Evolutionary conservation across 345 rosid genomes (phyloP).

Genomic region (Cardamine chenopodiifolia): DNA sequence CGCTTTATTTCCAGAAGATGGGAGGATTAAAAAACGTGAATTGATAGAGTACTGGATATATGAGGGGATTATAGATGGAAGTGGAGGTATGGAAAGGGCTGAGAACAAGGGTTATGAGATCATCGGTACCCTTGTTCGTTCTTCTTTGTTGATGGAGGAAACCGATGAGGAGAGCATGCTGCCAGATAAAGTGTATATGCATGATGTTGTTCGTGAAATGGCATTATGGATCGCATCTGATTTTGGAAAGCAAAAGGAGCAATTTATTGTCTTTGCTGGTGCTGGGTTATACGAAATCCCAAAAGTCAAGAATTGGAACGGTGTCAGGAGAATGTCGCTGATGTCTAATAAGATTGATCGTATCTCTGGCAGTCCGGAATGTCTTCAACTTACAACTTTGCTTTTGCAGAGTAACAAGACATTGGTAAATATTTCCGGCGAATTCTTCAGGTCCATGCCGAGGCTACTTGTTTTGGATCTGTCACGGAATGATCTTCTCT

Average conservation of each 20-base stretch:
- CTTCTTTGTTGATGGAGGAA: background rate
- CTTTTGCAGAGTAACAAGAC: background rate
- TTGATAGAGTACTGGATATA: background rate
- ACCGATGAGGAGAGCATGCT: too few relatives aligned
- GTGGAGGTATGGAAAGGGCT: background rate
- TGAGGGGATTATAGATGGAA: background rate
- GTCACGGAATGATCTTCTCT: rapidly evolving
- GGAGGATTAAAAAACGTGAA: too few relatives aligned
- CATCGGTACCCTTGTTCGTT: background rate
- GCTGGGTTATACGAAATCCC: background rate
- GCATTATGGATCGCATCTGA: background rate
- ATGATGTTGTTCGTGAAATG: background rate
- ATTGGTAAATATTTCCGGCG: background rate
- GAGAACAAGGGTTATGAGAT: background rate
- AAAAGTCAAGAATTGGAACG: background rate
- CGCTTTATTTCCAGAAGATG: background rate
- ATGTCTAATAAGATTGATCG: background rate
- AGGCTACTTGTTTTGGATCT: background rate
- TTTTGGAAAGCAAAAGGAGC: background rate
- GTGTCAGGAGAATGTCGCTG: background rate
- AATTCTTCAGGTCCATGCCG: background rate
- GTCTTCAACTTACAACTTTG: background rate
- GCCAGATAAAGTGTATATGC: background rate
- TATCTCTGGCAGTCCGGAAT: background rate
- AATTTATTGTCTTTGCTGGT: background rate